phyloP scores from a whole-genome alignment of 2,329 filamentous ascomycete genomes.

The Escovopsis sp. region DNA sequence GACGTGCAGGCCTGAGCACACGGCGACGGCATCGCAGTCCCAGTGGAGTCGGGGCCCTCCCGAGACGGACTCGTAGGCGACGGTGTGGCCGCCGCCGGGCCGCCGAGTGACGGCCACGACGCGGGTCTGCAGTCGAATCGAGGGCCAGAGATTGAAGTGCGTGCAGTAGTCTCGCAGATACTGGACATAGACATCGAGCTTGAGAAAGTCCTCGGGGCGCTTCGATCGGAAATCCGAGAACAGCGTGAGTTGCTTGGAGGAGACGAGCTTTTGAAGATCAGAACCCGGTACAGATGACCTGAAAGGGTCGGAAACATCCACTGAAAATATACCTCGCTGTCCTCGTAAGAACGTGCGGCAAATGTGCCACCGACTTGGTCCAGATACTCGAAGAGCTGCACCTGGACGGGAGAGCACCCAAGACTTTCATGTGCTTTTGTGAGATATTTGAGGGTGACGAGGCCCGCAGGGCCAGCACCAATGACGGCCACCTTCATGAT shows the following conservation, averaged over 20 bases:
- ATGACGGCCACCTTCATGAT: slow-evolving; percentile 20
- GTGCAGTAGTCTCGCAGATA: slow-evolving; percentile 27
- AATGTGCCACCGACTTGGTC: slow-evolving; percentile 28
- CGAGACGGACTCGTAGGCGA: neutral
- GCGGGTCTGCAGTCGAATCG: slow-evolving; percentile 19
- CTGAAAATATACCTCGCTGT: slow-evolving; percentile 20
- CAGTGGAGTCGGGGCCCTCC: slow-evolving; percentile 7
- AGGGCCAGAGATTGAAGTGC: slow-evolving; percentile 21
- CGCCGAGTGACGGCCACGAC: slow-evolving; percentile 14
- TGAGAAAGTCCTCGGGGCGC: slow-evolving; percentile 25
- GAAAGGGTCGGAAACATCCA: neutral
- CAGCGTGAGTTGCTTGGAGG: slow-evolving; percentile 30
- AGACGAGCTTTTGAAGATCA: slow-evolving; percentile 20
- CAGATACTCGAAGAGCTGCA: slow-evolving; percentile 26
- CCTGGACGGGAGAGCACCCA: slow-evolving; percentile 19
- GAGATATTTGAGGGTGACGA: slow-evolving; percentile 23
- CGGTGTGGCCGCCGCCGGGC: slow-evolving; percentile 1
- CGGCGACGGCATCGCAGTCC: slow-evolving; percentile 27
- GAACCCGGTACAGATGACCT: neutral
- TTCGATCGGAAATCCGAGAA: slow-evolving; percentile 30
- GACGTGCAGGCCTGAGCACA: slow-evolving; percentile 28
- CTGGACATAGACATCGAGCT: slow-evolving; percentile 19
- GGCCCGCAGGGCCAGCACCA: slow-evolving; percentile 22
- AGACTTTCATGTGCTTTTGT: slow-evolving; percentile 18
- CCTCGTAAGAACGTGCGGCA: slow-evolving; percentile 26